Percentiles rank a stretch among this genome's conserved stretches.
phyloP scores from a whole-genome alignment of 257 asterid genomes.

The Verbascum thapsus region DNA sequence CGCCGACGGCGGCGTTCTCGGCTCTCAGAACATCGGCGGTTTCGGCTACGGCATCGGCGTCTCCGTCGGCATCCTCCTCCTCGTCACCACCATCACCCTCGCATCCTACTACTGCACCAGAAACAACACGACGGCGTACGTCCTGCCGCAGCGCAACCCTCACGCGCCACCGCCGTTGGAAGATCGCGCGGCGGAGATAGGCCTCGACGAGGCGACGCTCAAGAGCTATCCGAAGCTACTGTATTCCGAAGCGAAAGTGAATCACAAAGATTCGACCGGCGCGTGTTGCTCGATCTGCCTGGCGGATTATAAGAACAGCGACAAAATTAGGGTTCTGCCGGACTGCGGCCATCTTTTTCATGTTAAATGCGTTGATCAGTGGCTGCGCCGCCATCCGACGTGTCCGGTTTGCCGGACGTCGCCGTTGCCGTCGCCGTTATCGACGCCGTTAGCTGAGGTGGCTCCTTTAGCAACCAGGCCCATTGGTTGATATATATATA shows the following conservation, averaged over 20 bases:
- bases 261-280: conserved; percentile 52
- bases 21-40: conserved; percentile 58
- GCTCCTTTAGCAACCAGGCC: conserved; percentile 71
- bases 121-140: conserved; percentile 28
- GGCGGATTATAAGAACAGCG: conserved; percentile 70
- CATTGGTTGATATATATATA: no score
- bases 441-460: conserved; percentile 87
- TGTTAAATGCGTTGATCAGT: conserved; percentile 75
- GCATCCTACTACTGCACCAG: conserved; percentile 86
- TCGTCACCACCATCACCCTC: conserved; percentile 77
- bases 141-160: conserved; percentile 33
- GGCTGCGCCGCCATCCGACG: conserved; percentile 87
- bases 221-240: conserved; percentile 62
- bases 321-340: conserved; percentile 63
- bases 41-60: conserved; percentile 89
- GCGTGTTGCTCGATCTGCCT: conserved; percentile 84
- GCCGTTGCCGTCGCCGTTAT: conserved; percentile 73
- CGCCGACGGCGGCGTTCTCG: conserved; percentile 50
- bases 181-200: conserved; percentile 41
- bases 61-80: conserved; percentile 76
- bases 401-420: conserved; percentile 94
- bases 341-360: conserved; percentile 89
- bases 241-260: conserved; percentile 64
- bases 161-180: not conserved
- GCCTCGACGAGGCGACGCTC: conserved; percentile 77